These are phyloP conservation scores for Saxophila tyrrhenica DNA, from an alignment of 495 filamentous ascomycete genomes.

Conservation along the genomic window DNA sequence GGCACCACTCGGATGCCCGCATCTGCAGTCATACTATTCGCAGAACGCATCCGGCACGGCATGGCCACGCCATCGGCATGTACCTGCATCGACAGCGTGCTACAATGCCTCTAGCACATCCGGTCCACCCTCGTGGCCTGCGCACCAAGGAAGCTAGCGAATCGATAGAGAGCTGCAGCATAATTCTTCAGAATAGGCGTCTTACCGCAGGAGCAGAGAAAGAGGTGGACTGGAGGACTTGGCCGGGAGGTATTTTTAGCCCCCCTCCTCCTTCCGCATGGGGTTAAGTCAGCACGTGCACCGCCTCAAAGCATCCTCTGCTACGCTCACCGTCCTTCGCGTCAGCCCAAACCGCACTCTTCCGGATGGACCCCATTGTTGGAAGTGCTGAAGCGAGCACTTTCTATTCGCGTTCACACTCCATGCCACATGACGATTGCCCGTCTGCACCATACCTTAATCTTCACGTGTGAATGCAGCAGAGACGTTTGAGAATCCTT, in stretches of 20 bases:
- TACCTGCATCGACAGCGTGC: conserved; percentile 12
- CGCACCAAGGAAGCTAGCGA: conserved; percentile 1
- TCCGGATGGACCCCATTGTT: not conserved
- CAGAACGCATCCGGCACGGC: conserved; percentile 6
- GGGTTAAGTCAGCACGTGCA: too few species aligned
- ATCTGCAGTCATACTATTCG: conserved; percentile 15
- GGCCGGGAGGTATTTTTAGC: not conserved
- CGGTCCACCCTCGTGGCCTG: conserved; percentile 2
- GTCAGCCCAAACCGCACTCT: not conserved
- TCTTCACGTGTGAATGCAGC: not conserved
- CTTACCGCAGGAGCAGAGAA: too few species aligned
- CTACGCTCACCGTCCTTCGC: not conserved
- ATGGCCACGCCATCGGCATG: conserved; percentile 1
- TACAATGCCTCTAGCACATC: not conserved
- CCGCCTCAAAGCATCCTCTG: too few species aligned
- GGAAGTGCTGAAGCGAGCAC: not conserved
- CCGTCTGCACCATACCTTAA: not conserved
- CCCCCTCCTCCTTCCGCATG: too few species aligned
- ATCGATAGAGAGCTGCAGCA: conserved; percentile 1
- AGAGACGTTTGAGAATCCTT: too few species aligned
- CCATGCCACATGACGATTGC: not conserved
- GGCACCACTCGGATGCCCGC: not conserved
- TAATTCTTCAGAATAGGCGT: not conserved
- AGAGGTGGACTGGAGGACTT: not conserved
- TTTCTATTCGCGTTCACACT: not conserved